Conservation (phyloP, 2,329 filamentous ascomycete species). For the Tolypocladium sp. region DNA sequence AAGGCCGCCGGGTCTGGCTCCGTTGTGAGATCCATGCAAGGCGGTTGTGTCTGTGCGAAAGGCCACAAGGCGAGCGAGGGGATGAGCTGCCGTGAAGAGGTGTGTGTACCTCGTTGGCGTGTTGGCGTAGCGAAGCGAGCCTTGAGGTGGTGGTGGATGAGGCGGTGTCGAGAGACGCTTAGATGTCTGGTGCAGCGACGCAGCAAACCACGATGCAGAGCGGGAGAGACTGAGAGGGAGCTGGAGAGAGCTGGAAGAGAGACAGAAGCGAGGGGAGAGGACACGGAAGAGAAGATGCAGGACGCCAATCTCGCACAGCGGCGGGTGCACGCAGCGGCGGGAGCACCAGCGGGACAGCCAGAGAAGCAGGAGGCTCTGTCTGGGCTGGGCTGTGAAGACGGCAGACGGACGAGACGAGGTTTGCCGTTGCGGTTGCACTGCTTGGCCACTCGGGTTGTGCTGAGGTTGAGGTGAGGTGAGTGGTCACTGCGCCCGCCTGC, state of each 20-base stretch:
- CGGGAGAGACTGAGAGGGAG: neutral
- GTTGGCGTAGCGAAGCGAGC: neutral
- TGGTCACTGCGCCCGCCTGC: neutral
- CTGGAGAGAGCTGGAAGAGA: neutral
- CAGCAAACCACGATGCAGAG: neutral
- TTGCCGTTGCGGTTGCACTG: neutral
- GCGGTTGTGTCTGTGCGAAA: constrained; percentile 3
- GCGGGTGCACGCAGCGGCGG: neutral
- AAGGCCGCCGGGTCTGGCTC: constrained; percentile 18
- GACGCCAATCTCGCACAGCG: neutral
- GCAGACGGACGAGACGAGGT: neutral
- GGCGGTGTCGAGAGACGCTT: neutral
- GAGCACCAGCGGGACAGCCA: neutral
- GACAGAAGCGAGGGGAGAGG: neutral
- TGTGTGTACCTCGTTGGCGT: neutral
- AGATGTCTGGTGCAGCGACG: neutral
- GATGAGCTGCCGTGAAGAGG: neutral
- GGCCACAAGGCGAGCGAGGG: neutral
- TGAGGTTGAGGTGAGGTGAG: neutral
- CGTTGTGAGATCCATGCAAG: constrained; percentile 6
- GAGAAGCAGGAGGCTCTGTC: neutral
- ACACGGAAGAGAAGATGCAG: neutral
- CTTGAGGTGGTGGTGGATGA: neutral
- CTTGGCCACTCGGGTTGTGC: neutral
- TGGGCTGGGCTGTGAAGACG: neutral